phyloP scores from a whole-genome alignment of 2,329 filamentous ascomycete species.

The Colletotrichum nymphaeae region DNA sequence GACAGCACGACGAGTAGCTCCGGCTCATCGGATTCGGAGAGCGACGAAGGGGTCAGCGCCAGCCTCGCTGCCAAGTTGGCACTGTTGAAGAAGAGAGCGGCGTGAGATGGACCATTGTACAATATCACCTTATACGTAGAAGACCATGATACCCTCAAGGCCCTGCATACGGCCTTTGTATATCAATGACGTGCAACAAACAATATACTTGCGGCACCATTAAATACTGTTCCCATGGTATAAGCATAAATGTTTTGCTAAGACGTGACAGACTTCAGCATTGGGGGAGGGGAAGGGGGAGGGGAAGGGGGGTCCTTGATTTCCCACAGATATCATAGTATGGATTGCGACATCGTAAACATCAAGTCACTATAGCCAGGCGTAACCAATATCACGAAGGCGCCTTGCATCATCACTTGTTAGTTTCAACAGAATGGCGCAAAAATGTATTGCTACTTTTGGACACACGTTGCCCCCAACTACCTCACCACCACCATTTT shows the following conservation, averaged over 20 bases:
- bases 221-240: too few relatives aligned
- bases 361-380: neutral
- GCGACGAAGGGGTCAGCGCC: slow-evolving; percentile 22
- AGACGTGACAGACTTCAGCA: neutral
- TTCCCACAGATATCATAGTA: too few relatives aligned
- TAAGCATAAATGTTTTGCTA: neutral
- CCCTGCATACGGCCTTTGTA: neutral
- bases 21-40: slow-evolving; percentile 47
- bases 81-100: slow-evolving; percentile 10
- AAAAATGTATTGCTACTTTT: neutral
- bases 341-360: neutral
- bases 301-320: too few relatives aligned
- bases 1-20: slow-evolving; percentile 54
- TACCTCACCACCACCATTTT: neutral
- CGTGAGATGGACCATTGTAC: neutral
- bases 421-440: neutral
- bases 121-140: neutral
- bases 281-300: too few relatives aligned
- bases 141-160: slow-evolving; percentile 20
- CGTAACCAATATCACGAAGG: neutral
- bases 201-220: neutral
- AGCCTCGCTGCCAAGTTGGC: slow-evolving; percentile 35
- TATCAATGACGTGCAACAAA: neutral
- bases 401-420: neutral
- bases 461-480: neutral